Evolutionary conservation across 2,329 filamentous ascomycete genomes (phyloP).

Genomic region (Sclerotinia nivalis): DNA sequence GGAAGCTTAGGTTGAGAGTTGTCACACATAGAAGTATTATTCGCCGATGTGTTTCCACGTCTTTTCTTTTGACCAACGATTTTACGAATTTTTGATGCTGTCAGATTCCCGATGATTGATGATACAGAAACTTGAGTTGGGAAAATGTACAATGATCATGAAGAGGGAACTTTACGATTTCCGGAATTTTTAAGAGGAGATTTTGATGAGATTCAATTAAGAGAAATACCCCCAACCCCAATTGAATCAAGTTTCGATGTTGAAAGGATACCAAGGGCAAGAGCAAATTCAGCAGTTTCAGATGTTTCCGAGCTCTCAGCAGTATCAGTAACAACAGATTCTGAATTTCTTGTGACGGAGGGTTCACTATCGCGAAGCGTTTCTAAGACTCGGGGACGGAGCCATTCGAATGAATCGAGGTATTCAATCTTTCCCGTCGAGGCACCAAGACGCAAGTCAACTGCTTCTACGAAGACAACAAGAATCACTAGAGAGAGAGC

Average conservation of each 20-base stretch:
- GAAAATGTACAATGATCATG: constrained; percentile 15
- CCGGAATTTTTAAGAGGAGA: constrained; percentile 9
- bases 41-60: background rate
- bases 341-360: background rate
- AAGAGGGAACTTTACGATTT: constrained; percentile 9
- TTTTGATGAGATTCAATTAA: constrained; percentile 16
- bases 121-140: background rate
- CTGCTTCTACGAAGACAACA: constrained; percentile 8
- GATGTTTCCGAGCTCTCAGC: background rate
- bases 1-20: background rate
- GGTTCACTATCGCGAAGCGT: background rate
- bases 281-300: constrained; percentile 4
- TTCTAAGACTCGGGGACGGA: constrained; percentile 10
- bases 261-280: constrained; percentile 7
- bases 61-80: background rate
- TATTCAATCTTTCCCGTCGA: constrained; percentile 20
- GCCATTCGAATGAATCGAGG: constrained; percentile 13
- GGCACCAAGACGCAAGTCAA: constrained; percentile 8
- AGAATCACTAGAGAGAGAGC: constrained; percentile 4
- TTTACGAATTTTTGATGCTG: constrained; percentile 12
- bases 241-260: constrained; percentile 14
- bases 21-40: background rate
- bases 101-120: constrained; percentile 11
- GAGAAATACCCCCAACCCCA: constrained; percentile 21
- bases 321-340: background rate